Percentiles rank a stretch among this genome's conserved stretches.
Conservation (phyloP, 495 filamentous ascomycete genomes). For the Cercophora samala region DNA sequence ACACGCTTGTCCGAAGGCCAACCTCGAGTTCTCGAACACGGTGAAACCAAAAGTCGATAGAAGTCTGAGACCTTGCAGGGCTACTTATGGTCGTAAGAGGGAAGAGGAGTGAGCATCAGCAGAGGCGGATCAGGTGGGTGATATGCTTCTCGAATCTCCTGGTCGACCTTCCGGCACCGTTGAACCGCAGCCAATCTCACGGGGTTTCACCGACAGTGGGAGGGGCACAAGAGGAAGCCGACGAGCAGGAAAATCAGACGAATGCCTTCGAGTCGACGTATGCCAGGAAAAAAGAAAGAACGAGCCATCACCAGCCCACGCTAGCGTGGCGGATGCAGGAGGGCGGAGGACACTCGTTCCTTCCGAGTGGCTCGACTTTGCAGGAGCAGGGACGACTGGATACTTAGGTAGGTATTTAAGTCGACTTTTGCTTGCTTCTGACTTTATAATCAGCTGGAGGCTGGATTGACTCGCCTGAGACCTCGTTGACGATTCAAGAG, state of each 20-base stretch:
- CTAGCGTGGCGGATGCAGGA: constrained; percentile 2
- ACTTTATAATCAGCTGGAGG: not conserved
- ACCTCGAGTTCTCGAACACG: not conserved
- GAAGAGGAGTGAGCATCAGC: not conserved
- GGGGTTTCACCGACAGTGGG: not conserved
- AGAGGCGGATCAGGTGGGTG: not conserved
- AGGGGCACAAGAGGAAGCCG: not conserved
- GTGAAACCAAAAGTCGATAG: constrained; percentile 2
- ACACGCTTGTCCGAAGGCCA: not conserved
- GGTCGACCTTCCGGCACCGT: not conserved
- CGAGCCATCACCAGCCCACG: not conserved
- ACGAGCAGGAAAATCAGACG: not conserved
- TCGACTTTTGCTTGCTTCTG: not conserved
- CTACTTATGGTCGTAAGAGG: not conserved
- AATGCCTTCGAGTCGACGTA: not conserved
- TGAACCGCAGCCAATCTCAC: not conserved
- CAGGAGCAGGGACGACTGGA: not conserved
- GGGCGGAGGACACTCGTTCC: not conserved
- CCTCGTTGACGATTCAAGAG: not conserved
- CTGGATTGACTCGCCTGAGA: not conserved
- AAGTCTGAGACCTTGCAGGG: constrained; percentile 1
- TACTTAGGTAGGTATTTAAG: not conserved
- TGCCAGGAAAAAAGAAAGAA: not conserved
- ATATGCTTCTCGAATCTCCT: not conserved
- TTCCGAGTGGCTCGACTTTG: constrained; percentile 2